Percentiles rank a stretch among this genome's conserved stretches.
Conservation (phyloP, 257 asterid species). For the Cordia subcordata region DNA sequence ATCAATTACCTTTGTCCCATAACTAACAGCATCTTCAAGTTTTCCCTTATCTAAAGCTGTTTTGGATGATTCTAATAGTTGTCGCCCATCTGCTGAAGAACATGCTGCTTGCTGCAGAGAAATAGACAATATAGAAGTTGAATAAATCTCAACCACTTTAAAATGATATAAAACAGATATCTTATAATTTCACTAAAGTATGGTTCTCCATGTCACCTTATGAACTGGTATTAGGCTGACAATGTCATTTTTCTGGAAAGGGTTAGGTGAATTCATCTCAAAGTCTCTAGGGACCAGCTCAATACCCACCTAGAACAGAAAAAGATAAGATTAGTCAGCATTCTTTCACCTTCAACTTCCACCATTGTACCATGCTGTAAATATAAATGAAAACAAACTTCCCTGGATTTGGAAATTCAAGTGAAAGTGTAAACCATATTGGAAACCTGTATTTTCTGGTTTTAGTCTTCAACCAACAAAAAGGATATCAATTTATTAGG, state of each 20-base stretch:
- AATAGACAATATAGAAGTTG: conserved; percentile 12
- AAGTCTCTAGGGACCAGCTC: conserved; percentile 90
- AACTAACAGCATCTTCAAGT: conserved; percentile 10
- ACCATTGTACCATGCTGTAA: no score
- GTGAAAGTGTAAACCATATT: no score
- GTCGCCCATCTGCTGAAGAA: conserved; percentile 95
- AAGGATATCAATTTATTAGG: no score
- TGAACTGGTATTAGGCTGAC: conserved; percentile 89
- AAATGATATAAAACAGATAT: conserved; percentile 5
- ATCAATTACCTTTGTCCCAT: conserved; percentile 15
- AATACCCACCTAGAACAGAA: conserved; percentile 66
- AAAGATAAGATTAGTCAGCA: conserved; percentile 1
- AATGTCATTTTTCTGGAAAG: conserved; percentile 70
- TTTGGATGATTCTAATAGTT: conserved; percentile 56
- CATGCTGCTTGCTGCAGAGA: conserved; percentile 89
- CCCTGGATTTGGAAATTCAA: no score
- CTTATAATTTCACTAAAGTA: conserved; percentile 5
- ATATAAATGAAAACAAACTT: no score
- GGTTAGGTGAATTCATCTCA: conserved; percentile 66
- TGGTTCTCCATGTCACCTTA: conserved; percentile 47
- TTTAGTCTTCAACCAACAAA: no score
- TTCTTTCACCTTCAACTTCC: background rate
- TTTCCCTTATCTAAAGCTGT: conserved; percentile 11
- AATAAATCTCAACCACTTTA: background rate
- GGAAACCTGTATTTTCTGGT: no score